Conservation (phyloP, 768 basidiomycete species). For the Naematelia encephala region DNA sequence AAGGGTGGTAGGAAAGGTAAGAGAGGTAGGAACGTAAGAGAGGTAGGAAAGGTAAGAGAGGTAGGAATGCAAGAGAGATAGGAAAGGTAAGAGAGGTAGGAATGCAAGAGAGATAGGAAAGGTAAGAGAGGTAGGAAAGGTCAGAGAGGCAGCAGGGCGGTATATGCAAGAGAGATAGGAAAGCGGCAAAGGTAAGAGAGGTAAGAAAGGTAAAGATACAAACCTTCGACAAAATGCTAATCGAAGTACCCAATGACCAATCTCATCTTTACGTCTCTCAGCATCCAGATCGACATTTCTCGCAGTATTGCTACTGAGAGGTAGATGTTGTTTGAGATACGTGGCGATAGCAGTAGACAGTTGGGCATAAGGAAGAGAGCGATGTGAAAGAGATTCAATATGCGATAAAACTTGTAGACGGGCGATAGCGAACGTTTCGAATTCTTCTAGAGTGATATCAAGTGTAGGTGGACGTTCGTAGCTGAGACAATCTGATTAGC, state of each 20-base stretch:
- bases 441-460: conserved; percentile 91
- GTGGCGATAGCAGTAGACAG: conserved; percentile 54
- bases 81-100: background rate
- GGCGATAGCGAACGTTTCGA: conserved; percentile 85
- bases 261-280: conserved; percentile 76
- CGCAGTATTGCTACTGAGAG: conserved; percentile 60
- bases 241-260: conserved; percentile 89
- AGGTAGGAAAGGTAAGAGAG: background rate
- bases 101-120: too few relatives aligned
- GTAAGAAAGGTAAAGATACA: conserved; percentile 50
- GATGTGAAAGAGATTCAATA: conserved; percentile 39
- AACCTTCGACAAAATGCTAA: conserved; percentile 96
- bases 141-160: too few relatives aligned
- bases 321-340: conserved; percentile 74
- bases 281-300: conserved; percentile 56
- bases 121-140: too few relatives aligned
- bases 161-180: background rate
- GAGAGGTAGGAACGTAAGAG: background rate
- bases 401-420: conserved; percentile 56
- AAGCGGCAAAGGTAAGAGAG: too few relatives aligned
- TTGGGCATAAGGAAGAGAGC: conserved; percentile 33
- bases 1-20: too few relatives aligned
- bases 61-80: conserved; percentile 51
- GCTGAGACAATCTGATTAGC: conserved; percentile 57
- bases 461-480: conserved; percentile 80